These are phyloP conservation scores for Serpula lacrymans DNA, from an alignment of 768 basidiomycete genomes.

Conservation along the genomic window DNA sequence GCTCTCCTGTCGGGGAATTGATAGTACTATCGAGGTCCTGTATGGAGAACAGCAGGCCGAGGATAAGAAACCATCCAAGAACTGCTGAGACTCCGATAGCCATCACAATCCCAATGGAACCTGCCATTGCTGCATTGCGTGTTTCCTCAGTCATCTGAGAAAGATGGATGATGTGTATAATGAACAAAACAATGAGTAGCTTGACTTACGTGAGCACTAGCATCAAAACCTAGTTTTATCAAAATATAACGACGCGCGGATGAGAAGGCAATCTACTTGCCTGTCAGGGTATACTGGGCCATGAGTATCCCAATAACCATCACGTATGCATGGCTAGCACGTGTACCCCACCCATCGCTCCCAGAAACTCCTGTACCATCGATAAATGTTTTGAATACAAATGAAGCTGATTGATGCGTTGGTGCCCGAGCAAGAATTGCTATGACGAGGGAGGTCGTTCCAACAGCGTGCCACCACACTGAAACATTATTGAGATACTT, in stretches of 20 bases:
- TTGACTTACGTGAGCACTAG: slow-evolving; percentile 58
- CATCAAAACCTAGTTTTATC: slow-evolving; percentile 62
- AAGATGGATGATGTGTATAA: neutral
- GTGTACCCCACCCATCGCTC: slow-evolving; percentile 55
- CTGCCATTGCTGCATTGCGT: slow-evolving; percentile 62
- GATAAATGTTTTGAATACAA: slow-evolving; percentile 69
- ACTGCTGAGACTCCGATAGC: slow-evolving; percentile 69
- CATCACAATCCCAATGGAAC: slow-evolving; percentile 65
- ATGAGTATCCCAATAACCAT: slow-evolving; percentile 68
- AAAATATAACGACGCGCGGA: neutral
- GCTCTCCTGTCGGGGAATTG: slow-evolving; percentile 54
- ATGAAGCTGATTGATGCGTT: slow-evolving; percentile 60
- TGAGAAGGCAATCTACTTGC: slow-evolving; percentile 28
- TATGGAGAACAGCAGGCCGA: slow-evolving; percentile 73
- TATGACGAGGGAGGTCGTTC: slow-evolving; percentile 63
- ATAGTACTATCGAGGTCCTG: slow-evolving; percentile 63
- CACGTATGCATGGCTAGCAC: slow-evolving; percentile 70
- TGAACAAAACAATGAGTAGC: neutral
- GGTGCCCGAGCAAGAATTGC: slow-evolving; percentile 72
- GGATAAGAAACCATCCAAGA: slow-evolving; percentile 72
- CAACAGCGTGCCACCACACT: slow-evolving; percentile 71
- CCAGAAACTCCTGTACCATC: slow-evolving; percentile 58
- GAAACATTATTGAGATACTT: slow-evolving; percentile 70
- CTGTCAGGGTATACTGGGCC: slow-evolving; percentile 76
- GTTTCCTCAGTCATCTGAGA: slow-evolving; percentile 80